Evolutionary conservation across 2,329 filamentous ascomycete species (phyloP).

Genomic region (Sclerotiophoma versabilis): DNA sequence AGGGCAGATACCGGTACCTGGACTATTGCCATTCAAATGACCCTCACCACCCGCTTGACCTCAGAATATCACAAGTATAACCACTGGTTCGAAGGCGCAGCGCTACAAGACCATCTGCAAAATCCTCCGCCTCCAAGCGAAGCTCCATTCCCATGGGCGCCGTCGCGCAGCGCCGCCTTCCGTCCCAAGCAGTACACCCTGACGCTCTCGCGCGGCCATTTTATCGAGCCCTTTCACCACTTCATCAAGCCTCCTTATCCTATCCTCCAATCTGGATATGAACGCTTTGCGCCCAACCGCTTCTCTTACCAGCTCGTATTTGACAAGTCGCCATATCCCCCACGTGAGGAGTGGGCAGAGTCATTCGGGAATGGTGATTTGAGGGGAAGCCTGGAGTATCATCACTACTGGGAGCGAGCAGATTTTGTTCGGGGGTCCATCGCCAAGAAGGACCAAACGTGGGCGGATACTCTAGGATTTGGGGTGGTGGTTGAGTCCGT

Average conservation of each 20-base stretch:
- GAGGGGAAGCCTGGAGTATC: background rate
- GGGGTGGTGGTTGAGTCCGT: slow-evolving; percentile 16
- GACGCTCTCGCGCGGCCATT: slow-evolving; percentile 11
- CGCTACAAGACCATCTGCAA: slow-evolving; percentile 10
- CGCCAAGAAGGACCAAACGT: slow-evolving; percentile 5
- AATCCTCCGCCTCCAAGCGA: slow-evolving; percentile 14
- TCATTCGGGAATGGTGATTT: background rate
- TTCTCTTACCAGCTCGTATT: slow-evolving; percentile 6
- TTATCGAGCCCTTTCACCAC: slow-evolving; percentile 16
- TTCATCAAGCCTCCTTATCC: slow-evolving; percentile 5
- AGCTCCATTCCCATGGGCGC: slow-evolving; percentile 17
- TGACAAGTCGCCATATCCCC: slow-evolving; percentile 16
- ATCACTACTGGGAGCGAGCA: slow-evolving; percentile 6
- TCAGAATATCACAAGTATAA: background rate
- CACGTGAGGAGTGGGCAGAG: slow-evolving; percentile 13
- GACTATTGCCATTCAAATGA: background rate
- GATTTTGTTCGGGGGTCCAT: slow-evolving; percentile 1
- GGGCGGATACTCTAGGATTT: slow-evolving; percentile 14
- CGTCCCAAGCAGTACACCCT: slow-evolving; percentile 15
- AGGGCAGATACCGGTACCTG: background rate
- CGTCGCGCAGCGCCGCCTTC: slow-evolving; percentile 11
- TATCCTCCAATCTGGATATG: background rate
- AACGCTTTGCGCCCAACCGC: slow-evolving; percentile 6
- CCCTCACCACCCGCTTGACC: slow-evolving; percentile 3
- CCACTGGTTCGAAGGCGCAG: background rate